These are phyloP conservation scores for Sindora glabra DNA, from an alignment of 306 rosid species.

Conservation along the genomic window DNA sequence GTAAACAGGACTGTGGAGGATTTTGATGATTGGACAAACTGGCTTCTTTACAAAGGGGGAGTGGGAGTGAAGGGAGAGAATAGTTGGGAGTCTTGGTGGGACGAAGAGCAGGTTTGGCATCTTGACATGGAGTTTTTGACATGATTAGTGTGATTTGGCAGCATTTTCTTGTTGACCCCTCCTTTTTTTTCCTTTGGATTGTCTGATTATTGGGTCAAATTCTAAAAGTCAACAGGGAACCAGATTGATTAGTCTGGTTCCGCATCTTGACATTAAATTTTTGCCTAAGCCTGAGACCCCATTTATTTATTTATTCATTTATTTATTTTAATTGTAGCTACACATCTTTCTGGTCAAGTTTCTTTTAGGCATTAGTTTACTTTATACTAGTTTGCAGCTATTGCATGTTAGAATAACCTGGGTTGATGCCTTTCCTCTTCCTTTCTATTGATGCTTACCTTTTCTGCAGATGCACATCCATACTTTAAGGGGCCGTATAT, in stretches of 20 bases:
- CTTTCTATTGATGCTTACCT: conserved; percentile 6
- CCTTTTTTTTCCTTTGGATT: neutral
- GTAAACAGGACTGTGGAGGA: conserved; percentile 91
- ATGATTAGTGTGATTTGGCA: too few relatives aligned
- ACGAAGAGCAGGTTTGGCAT: conserved; percentile 78
- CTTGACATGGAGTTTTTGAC: too few relatives aligned
- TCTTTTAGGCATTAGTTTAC: too few relatives aligned
- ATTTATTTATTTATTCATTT: too few relatives aligned
- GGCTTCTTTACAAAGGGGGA: conserved; percentile 99
- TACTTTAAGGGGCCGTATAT: conserved; percentile 78
- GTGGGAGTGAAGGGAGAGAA: conserved; percentile 92
- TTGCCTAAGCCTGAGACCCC: too few relatives aligned
- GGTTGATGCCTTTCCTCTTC: neutral
- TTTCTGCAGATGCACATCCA: conserved; percentile 70
- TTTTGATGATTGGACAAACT: conserved; percentile 96
- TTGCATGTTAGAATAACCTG: neutral
- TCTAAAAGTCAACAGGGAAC: too few relatives aligned
- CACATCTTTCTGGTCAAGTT: too few relatives aligned
- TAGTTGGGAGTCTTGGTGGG: conserved; percentile 99
- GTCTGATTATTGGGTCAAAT: neutral
- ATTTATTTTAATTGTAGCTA: too few relatives aligned
- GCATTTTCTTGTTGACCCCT: too few relatives aligned
- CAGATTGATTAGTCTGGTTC: too few relatives aligned
- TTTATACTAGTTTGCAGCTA: neutral
- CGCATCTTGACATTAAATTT: too few relatives aligned